Evolutionary conservation across 75 land plant species (phyloP), one percentile per base, ranked within the genome.

Genomic region (Cupressus sempervirens): DNA sequence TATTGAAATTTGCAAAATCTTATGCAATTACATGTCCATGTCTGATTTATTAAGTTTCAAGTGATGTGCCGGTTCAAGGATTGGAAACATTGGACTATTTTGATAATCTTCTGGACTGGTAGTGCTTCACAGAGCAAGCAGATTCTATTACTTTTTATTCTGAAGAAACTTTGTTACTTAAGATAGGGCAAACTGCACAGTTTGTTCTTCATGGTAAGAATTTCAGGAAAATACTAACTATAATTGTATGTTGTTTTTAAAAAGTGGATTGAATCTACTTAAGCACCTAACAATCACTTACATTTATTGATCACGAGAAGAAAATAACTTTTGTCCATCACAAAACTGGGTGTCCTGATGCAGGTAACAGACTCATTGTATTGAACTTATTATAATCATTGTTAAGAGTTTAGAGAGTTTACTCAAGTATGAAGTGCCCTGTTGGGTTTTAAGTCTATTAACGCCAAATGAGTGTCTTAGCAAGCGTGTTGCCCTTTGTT

Each of bases 131-230:
- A 85, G 96, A 94, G 76, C 96, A 94, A 85, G 96, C 92, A 54
- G 94, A 94, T 89, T 91, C 96, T 34, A 89, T 94, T 41, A 92
- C 94, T 30, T 94, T 94, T 86, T 94, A 94, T 90, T 92, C 92
- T 82, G 96, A 94, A 88, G 96, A 93, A 79, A 45, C 45, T 50
- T 26, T 79, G 81, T 11, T 79, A 43, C 40, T 23, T 79, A 62
- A 23, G 13, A 79, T 79, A 79, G 13, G 74, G 15, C 74, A 72
- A 10, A 30, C 35, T 72, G 34, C n/a, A 72, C 45, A 79, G 45
- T n/a, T 76, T 76, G 79, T 76, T 26, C 79, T n/a, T n/a, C n/a
- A 84, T n/a, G 29, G 36, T 3, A 73, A 70, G 15, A 20, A 38
- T n/a, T 38, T 83, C 12, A n/a, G 77, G 14, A 43, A 36, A 43